These are phyloP conservation scores for Camellia lanceoleosa DNA, from an alignment of 148 eudicot genomes.

Conservation along the genomic window DNA sequence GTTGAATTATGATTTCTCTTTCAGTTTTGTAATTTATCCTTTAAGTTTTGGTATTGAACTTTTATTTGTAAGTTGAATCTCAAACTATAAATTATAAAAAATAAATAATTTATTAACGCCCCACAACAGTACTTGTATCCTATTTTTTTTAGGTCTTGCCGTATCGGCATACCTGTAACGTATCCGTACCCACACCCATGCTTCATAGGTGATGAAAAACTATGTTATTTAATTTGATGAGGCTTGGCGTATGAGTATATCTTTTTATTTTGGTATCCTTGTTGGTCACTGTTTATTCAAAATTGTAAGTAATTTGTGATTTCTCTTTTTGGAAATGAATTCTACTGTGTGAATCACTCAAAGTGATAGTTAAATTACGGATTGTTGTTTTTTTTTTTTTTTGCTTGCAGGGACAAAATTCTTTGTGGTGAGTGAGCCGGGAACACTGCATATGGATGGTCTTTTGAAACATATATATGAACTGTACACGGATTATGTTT, in stretches of 20 bases:
- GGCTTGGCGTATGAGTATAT: not conserved
- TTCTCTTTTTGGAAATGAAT: not conserved
- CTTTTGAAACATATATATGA: slow-evolving; percentile 76
- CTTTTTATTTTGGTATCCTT: not conserved
- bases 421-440: slow-evolving; percentile 82
- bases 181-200: too few relatives aligned
- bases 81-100: too few relatives aligned
- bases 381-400: not conserved
- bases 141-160: too few relatives aligned
- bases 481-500: slow-evolving; percentile 79
- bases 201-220: not conserved
- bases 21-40: too few relatives aligned
- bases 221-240: not conserved
- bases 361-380: too few relatives aligned
- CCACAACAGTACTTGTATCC: too few relatives aligned
- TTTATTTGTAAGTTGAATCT: too few relatives aligned
- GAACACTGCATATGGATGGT: slow-evolving; percentile 63
- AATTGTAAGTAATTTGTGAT: too few relatives aligned
- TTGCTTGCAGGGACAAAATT: slow-evolving; percentile 64
- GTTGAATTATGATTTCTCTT: too few relatives aligned
- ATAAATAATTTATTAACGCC: too few relatives aligned
- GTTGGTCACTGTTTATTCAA: not conserved
- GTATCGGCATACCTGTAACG: too few relatives aligned
- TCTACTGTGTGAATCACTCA: not conserved
- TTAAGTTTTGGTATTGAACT: too few relatives aligned